Evolutionary conservation across 2,329 filamentous ascomycete genomes (phyloP).

Genomic region (Talaromyces sp.): DNA sequence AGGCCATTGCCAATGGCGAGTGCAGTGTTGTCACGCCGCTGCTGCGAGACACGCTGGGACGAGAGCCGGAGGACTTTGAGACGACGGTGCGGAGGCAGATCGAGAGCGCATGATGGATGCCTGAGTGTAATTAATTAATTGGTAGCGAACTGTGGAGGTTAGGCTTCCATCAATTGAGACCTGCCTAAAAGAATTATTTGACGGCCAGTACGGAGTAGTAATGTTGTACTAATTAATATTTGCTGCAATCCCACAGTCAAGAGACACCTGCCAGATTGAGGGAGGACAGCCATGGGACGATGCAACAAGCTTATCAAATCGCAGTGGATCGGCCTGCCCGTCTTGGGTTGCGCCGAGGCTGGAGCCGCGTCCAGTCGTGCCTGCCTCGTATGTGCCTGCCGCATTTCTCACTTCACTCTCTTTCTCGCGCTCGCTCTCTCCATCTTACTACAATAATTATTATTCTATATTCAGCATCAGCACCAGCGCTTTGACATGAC

Average conservation of each 20-base stretch:
- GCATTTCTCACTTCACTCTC: too few relatives aligned
- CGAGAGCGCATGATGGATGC: not conserved
- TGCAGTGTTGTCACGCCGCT: constrained; percentile 37
- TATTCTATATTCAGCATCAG: not conserved
- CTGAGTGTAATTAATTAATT: not conserved
- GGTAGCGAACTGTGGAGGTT: not conserved
- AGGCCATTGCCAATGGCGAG: constrained; percentile 41
- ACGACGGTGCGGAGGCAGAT: constrained; percentile 14
- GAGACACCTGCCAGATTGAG: not conserved
- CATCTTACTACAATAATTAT: too few relatives aligned
- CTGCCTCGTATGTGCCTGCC: not conserved
- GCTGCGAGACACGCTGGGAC: constrained; percentile 36
- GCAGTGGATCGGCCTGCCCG: not conserved
- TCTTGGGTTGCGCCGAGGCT: not conserved
- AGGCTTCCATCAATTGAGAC: not conserved
- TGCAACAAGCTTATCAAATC: not conserved
- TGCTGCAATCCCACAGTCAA: too few relatives aligned
- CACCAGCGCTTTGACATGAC: not conserved
- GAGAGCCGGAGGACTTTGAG: constrained; percentile 41
- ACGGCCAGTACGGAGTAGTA: not conserved
- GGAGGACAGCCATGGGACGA: not conserved
- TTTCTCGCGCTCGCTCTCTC: not conserved
- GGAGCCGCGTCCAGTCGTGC: not conserved
- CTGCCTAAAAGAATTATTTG: not conserved
- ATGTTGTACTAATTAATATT: too few relatives aligned